Evolutionary conservation across 1,284 basidiomycete genomes (phyloP).

Genomic region (Agaricales sp.): DNA sequence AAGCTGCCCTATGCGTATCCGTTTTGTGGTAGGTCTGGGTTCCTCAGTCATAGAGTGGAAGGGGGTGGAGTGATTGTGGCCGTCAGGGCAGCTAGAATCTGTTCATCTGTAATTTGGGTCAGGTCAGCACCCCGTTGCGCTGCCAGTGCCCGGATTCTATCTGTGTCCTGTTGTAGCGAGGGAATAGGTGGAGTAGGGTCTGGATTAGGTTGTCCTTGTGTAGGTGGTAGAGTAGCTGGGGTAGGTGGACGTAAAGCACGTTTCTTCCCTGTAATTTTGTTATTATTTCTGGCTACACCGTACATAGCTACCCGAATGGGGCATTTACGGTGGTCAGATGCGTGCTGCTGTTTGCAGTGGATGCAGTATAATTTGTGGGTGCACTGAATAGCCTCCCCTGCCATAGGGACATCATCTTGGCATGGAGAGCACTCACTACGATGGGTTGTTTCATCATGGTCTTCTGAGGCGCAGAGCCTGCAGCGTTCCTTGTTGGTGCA

Average conservation of each 20-base stretch:
- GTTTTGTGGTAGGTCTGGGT: slow-evolving; percentile 6
- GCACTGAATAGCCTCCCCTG: slow-evolving; percentile 8
- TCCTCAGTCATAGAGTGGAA: background rate
- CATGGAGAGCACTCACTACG: slow-evolving; percentile 6
- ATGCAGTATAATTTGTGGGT: slow-evolving; percentile 7
- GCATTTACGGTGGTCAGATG: background rate
- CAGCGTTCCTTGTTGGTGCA: slow-evolving; percentile 6
- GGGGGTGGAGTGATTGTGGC: background rate
- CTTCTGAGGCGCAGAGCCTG: slow-evolving; percentile 4
- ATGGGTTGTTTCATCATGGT: slow-evolving; percentile 7
- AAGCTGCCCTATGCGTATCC: slow-evolving; percentile 14
- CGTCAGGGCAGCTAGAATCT: slow-evolving; percentile 1
- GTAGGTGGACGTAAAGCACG: background rate
- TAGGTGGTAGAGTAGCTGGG: background rate
- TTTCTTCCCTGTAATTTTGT: background rate
- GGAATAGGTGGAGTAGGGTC: background rate
- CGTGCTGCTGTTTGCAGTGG: slow-evolving; percentile 6
- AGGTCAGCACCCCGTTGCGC: background rate
- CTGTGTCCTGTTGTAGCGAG: no score
- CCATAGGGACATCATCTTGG: slow-evolving; percentile 1
- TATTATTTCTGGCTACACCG: background rate
- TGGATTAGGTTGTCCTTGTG: background rate
- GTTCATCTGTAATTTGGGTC: slow-evolving; percentile 2
- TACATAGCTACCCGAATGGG: background rate
- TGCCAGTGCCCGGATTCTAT: no score